Conservation (phyloP, 106 monocot species). For the Dendrobium officinale region DNA sequence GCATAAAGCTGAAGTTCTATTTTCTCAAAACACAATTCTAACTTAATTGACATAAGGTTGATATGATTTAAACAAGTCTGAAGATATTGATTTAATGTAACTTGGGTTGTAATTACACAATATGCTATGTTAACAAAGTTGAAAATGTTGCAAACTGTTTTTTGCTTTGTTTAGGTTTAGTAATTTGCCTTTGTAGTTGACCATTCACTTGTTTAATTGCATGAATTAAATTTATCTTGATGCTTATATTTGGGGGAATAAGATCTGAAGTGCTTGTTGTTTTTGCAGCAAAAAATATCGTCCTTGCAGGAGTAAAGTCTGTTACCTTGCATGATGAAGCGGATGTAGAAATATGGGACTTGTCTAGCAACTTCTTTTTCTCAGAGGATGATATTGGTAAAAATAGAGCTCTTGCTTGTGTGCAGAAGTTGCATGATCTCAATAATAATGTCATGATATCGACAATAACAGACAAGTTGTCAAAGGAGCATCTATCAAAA, state of each 20-base stretch:
- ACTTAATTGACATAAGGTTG: neutral
- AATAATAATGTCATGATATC: slow-evolving; percentile 72
- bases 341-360: slow-evolving; percentile 61
- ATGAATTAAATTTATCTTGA: neutral
- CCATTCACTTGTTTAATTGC: neutral
- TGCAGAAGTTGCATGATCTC: slow-evolving; percentile 81
- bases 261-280: neutral
- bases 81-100: neutral
- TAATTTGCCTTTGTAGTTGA: neutral
- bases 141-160: neutral
- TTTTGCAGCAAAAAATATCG: slow-evolving; percentile 89
- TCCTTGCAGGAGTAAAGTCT: slow-evolving; percentile 94
- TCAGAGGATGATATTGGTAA: slow-evolving; percentile 75
- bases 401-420: slow-evolving; percentile 77
- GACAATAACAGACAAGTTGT: slow-evolving; percentile 36
- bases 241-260: neutral
- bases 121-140: neutral
- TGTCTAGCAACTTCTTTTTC: slow-evolving; percentile 87
- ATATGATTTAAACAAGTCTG: neutral
- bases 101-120: neutral
- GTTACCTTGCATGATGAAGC: slow-evolving; percentile 78
- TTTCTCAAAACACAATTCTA: neutral
- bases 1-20: neutral
- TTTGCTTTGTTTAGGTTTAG: neutral
- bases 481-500: slow-evolving; percentile 50